Percentiles rank a stretch among this genome's conserved stretches.
These are phyloP conservation scores for Neurospora sp. DNA, from an alignment of 495 filamentous ascomycete genomes.

Conservation along the genomic window DNA sequence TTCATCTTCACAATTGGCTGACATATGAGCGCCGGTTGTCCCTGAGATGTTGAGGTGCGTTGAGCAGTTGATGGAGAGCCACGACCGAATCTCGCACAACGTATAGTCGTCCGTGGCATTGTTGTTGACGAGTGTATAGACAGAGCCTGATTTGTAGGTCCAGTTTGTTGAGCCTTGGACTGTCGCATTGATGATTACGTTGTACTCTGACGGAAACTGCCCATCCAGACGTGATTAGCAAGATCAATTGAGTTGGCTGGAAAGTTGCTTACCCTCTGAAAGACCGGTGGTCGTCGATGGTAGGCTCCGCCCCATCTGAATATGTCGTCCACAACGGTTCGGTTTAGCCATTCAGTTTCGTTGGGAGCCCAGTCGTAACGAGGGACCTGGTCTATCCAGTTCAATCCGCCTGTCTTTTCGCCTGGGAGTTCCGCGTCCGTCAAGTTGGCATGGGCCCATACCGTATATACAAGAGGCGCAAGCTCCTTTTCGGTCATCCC, in stretches of 20 bases:
- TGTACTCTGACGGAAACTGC: conserved; percentile 45
- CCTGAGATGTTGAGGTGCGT: conserved; percentile 50
- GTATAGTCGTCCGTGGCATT: conserved; percentile 37
- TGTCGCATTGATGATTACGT: conserved; percentile 52
- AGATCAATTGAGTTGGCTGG: not conserved
- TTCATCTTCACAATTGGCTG: conserved; percentile 46
- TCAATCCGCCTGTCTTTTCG: conserved; percentile 13
- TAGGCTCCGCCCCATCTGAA: conserved; percentile 51
- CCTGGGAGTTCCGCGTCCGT: conserved; percentile 12
- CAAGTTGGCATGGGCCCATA: conserved; percentile 40
- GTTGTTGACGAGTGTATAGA: conserved; percentile 56
- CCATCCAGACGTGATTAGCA: not conserved
- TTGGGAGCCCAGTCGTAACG: conserved; percentile 1
- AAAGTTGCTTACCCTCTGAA: conserved; percentile 38
- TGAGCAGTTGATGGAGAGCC: conserved; percentile 48
- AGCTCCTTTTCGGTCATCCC: conserved; percentile 50
- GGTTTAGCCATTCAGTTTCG: conserved; percentile 36
- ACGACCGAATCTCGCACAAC: conserved; percentile 51
- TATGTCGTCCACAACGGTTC: conserved; percentile 55
- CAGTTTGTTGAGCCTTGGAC: conserved; percentile 3
- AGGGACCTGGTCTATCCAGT: conserved; percentile 23
- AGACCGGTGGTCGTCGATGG: conserved; percentile 47
- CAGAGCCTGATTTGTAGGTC: conserved; percentile 29
- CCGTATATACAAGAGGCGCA: conserved; percentile 48
- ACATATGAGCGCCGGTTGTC: conserved; percentile 42